phyloP scores from a whole-genome alignment of 2,329 filamentous ascomycete species.

The Fusarium xylarioides region DNA sequence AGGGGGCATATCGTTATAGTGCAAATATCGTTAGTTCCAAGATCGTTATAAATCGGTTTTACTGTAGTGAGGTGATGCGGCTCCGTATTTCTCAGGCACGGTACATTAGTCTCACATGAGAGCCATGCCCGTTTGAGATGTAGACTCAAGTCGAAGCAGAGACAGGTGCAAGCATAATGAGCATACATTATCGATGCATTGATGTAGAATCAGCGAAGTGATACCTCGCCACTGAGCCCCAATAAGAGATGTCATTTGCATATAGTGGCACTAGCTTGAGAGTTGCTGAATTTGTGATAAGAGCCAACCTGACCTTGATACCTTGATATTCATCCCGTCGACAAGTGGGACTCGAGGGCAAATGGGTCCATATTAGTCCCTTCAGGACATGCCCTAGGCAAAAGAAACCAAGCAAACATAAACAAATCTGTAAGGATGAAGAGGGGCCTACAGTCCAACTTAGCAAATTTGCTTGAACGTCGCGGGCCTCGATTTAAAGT shows the following conservation, averaged over 20 bases:
- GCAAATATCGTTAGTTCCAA: too few species aligned
- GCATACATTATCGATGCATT: background rate
- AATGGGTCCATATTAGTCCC: background rate
- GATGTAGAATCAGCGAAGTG: background rate
- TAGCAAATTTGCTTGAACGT: background rate
- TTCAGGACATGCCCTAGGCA: conserved; percentile 4
- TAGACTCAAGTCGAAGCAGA: conserved; percentile 3
- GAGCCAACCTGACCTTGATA: conserved; percentile 4
- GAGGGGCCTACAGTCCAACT: background rate
- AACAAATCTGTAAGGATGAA: background rate
- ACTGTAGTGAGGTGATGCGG: conserved; percentile 9
- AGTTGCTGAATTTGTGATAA: background rate
- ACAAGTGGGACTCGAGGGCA: conserved; percentile 1
- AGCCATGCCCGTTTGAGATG: conserved; percentile 19
- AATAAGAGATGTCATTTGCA: background rate
- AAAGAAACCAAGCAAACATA: conserved; percentile 22
- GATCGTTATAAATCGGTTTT: too few species aligned
- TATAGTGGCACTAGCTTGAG: background rate
- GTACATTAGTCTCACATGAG: conserved; percentile 21
- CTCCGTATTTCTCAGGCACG: conserved; percentile 27
- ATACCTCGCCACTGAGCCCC: background rate
- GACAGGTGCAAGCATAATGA: background rate
- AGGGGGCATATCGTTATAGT: too few species aligned
- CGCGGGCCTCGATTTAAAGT: background rate
- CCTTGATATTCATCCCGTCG: background rate